phyloP scores from a whole-genome alignment of 1,139 yeast genomes.

The Scheffersomyces illinoinensis region DNA sequence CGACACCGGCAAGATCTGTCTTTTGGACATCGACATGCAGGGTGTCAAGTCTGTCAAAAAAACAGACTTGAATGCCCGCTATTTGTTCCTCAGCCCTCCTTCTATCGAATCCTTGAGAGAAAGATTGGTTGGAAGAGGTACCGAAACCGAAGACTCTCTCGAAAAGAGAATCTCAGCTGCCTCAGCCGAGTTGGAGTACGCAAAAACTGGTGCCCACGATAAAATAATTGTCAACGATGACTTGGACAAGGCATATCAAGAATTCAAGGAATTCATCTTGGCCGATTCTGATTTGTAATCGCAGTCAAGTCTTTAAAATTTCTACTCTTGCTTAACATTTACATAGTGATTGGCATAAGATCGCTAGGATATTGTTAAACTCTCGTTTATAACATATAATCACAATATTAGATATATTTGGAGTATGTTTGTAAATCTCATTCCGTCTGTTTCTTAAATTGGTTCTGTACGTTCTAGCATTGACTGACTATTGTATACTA shows the following conservation, averaged over 20 bases:
- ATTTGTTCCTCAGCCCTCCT: conserved; percentile 89
- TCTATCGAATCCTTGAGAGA: conserved; percentile 71
- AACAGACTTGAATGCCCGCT: conserved; percentile 81
- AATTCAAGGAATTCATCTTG: conserved; percentile 75
- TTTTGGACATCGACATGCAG: conserved; percentile 97
- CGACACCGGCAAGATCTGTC: conserved; percentile 69
- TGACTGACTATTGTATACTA: no score
- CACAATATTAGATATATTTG: neutral
- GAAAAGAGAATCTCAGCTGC: conserved; percentile 87
- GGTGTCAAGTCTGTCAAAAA: conserved; percentile 92
- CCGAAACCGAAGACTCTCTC: conserved; percentile 85
- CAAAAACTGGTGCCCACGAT: conserved; percentile 92
- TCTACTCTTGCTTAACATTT: neutral
- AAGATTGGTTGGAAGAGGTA: conserved; percentile 86
- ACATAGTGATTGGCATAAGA: neutral
- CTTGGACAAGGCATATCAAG: conserved; percentile 80
- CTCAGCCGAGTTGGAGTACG: conserved; percentile 80
- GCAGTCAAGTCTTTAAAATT: neutral
- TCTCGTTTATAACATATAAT: neutral
- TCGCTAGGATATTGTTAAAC: neutral
- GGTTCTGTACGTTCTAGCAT: no score
- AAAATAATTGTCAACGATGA: conserved; percentile 86
- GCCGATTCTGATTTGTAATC: conserved; percentile 9
- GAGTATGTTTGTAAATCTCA: neutral
- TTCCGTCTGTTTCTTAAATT: neutral